Evolutionary conservation across 805 yeast species (phyloP).

Genomic region (Candida succiphila): DNA sequence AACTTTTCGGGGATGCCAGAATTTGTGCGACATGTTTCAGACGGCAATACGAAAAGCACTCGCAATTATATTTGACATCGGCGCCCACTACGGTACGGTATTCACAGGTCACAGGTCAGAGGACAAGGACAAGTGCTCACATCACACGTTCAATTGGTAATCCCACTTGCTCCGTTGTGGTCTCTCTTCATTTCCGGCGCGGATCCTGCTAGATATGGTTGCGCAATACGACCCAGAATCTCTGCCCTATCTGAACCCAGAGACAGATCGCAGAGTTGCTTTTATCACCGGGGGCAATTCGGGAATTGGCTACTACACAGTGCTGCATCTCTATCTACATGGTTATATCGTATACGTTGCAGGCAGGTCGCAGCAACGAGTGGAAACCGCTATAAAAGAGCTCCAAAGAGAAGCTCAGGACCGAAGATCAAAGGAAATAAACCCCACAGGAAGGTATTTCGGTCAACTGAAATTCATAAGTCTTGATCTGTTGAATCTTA

Average conservation of each 20-base stretch:
- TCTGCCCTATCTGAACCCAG: conserved; percentile 56
- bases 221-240: not conserved
- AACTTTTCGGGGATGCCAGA: too few species aligned
- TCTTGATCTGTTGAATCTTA: conserved; percentile 42
- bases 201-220: too few species aligned
- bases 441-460: conserved; percentile 15
- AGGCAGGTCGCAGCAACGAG: conserved; percentile 52
- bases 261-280: conserved; percentile 46
- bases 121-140: too few species aligned
- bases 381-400: conserved; percentile 45
- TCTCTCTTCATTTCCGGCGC: too few species aligned
- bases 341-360: conserved; percentile 71
- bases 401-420: conserved; percentile 42
- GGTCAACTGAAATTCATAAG: conserved; percentile 47
- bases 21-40: too few species aligned
- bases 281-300: conserved; percentile 75
- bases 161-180: too few species aligned
- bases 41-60: too few species aligned
- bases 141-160: too few species aligned
- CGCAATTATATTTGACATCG: too few species aligned
- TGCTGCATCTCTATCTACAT: conserved; percentile 65
- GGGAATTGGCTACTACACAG: conserved; percentile 75
- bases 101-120: too few species aligned
- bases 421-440: conserved; percentile 15
- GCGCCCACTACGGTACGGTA: too few species aligned